Evolutionary conservation across 768 basidiomycete species (phyloP), one percentile per base, ranked within the genome.

Genomic region (Mycena crocata): DNA sequence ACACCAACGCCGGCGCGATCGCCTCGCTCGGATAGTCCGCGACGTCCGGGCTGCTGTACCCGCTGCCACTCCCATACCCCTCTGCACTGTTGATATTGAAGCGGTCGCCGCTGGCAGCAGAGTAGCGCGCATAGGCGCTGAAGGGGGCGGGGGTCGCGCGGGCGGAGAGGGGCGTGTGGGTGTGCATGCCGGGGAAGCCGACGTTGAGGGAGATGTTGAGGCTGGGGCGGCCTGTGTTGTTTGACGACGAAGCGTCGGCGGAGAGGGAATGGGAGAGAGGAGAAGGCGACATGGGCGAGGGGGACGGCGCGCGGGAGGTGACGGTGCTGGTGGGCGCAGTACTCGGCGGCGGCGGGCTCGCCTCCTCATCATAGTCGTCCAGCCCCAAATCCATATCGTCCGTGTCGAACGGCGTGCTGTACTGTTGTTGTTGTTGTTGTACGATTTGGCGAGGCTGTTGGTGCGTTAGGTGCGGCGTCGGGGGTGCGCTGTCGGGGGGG

Each of bases 331-430:
- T 66, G 54, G 71, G 68, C 13, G 68, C 68, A 23, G 69, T 69
- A 1, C 66, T 62, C 3, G 74, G 74, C 0, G 78, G 73, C 1
- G 74, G 76, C 31, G 75, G 74, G 1, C 78, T 71, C 14, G 74
- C 67, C 50, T n/a, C n/a, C n/a, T 78, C 74, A 49, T 83, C 82
- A 17, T 84, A 81, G 69, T 92, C 91, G 69, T 92, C 92, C 28
- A 93, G 75, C 56, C 93, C 92, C 24, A 93, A 84, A 70, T 93
- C 92, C 92, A 94, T 93, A 71, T 94, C 93, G 75, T 93, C 92
- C 0, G 90, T 82, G 73, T 93, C 92, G 70, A 91, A 91, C 0
- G 85, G 79, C 4, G 83, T 79, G 26, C 81, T 74, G 65, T 80
- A 79, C 28, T 72, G 77, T 28, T 69, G 74, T 0, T 76, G 76